phyloP scores from a whole-genome alignment of 2,329 filamentous ascomycete species.

The Sarocladiaceae sp. region DNA sequence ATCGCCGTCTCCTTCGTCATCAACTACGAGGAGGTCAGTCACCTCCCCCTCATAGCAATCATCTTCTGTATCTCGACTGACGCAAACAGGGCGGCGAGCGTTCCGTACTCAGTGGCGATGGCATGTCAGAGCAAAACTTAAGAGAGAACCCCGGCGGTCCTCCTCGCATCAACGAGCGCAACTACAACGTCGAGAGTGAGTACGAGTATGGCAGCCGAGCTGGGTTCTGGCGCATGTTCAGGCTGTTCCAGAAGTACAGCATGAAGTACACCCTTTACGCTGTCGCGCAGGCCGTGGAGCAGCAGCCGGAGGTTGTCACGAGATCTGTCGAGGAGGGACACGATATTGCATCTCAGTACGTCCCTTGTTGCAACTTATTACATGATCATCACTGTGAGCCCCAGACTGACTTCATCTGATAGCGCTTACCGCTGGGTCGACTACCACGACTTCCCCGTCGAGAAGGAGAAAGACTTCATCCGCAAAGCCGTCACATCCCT shows the following conservation, averaged over 20 bases:
- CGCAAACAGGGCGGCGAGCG: constrained; percentile 25
- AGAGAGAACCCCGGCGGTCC: constrained; percentile 29
- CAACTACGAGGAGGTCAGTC: constrained; percentile 35
- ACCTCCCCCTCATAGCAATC: background rate
- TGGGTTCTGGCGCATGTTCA: constrained; percentile 43
- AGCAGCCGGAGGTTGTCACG: constrained; percentile 39
- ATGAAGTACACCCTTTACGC: constrained; percentile 47
- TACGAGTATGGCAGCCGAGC: constrained; percentile 45
- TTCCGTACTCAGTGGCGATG: constrained; percentile 30
- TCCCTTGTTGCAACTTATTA: background rate
- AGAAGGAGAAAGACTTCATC: constrained; percentile 42
- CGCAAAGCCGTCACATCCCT: constrained; percentile 33
- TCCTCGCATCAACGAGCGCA: constrained; percentile 32
- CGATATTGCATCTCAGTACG: constrained; percentile 38
- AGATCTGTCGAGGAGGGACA: constrained; percentile 42
- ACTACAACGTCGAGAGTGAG: constrained; percentile 40
- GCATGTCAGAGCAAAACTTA: constrained; percentile 28
- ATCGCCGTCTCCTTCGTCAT: constrained; percentile 40
- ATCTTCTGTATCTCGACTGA: too few relatives aligned
- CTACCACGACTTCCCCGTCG: constrained; percentile 36
- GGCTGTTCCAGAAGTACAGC: constrained; percentile 38
- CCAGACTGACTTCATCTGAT: background rate
- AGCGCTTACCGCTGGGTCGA: constrained; percentile 44
- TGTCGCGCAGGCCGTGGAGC: constrained; percentile 40
- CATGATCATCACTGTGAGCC: background rate